A percentile compares a stretch with the other conserved stretches of the same genome.
Evolutionary conservation across 192 early-diverging fungal genomes (phyloP).

Genomic region (Entrophospora sp.): DNA sequence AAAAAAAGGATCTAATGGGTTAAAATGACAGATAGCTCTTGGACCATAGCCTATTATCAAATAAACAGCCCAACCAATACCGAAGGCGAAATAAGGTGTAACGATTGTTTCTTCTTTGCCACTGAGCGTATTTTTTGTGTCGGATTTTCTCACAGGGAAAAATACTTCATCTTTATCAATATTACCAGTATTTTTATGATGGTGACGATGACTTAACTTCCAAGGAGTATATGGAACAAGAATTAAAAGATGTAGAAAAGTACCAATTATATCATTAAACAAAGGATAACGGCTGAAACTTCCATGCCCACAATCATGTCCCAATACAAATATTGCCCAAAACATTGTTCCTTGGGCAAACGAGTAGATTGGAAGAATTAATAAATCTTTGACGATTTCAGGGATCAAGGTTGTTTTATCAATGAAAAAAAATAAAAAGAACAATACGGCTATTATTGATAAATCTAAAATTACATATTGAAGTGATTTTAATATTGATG

Average conservation of each 20-base stretch:
- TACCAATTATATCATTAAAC: background rate
- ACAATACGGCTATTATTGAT: background rate
- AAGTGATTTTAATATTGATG: constrained; percentile 3
- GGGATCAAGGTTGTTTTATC: background rate
- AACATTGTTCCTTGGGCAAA: constrained; percentile 5
- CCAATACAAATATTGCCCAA: constrained; percentile 7
- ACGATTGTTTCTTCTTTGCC: background rate
- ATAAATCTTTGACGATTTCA: background rate
- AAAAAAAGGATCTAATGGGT: constrained; percentile 1
- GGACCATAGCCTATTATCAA: background rate
- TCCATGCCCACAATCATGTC: constrained; percentile 12
- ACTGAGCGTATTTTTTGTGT: background rate
- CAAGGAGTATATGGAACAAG: constrained; percentile 2
- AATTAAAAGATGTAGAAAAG: background rate
- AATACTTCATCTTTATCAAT: constrained; percentile 13
- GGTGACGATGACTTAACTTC: constrained; percentile 12
- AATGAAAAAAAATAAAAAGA: background rate
- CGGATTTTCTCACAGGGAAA: background rate
- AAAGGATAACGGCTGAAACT: background rate
- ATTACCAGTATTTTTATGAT: constrained; percentile 10
- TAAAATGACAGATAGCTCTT: background rate
- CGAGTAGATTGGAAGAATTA: background rate
- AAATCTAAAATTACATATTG: constrained; percentile 4
- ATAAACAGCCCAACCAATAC: background rate
- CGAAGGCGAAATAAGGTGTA: background rate